Base-by-base conservation (phyloP, 2,329 filamentous ascomycete genomes). In the Septoria linicola region DNA sequence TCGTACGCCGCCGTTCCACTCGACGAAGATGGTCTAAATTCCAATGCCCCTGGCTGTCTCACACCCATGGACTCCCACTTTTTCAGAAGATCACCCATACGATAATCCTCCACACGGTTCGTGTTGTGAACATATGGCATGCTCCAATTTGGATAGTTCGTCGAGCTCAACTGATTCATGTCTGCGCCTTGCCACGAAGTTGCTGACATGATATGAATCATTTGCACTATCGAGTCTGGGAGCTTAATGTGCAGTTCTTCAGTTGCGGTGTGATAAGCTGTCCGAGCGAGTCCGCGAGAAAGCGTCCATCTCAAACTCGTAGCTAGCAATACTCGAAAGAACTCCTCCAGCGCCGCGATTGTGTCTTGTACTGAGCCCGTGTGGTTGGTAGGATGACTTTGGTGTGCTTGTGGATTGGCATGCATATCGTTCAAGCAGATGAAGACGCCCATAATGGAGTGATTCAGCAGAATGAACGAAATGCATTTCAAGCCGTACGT, bases 391-490 rank as follows among this genome's bases (percentile, higher is more conserved):
- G 30, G 8, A 21, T 10, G 8, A 41, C 27, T 10, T 8, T 14
- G n/a, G 11, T n/a, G n/a, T n/a, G n/a, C 14, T 13, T 40, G 31
- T 0, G 47, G 47, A 14, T 43, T 19, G 3, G 44, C 34, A n/a
- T 48, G 35, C 10, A 40, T 48, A 16, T 49, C 37, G 39, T 49
- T 49, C 2, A 49, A 31, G 13, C 47, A 37, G 31, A 49, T 27
- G 25, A 49, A 49, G 8, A 36, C 47, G 2, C 47, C 47, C 39
- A 49, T 21, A n/a, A 49, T 35, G 6, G 47, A 49, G 32, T 49
- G 47, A 20, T 49, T 49, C 23, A 49, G 32, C 7, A 49, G 20
- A 2, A 49, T 41, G 11, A 49, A 43, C 4, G 47, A 49, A 8
- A 43, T 20, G 10, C 39, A 49, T 21, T 49, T 49, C 16, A 49